phyloP scores from a whole-genome alignment of 257 asterid species.

The Penstemon newberryi region DNA sequence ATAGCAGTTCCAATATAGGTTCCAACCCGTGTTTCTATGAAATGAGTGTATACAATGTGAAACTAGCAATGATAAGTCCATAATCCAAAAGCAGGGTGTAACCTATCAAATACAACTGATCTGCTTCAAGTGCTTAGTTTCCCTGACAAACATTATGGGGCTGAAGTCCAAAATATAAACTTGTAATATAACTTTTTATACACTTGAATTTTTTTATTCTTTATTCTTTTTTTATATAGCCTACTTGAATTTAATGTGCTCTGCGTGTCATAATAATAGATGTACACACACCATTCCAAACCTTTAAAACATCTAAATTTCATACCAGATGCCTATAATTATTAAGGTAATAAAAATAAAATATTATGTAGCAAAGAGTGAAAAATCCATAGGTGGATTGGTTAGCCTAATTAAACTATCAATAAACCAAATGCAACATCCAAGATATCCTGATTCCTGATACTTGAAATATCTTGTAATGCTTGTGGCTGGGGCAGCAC shows the following conservation, averaged over 20 bases:
- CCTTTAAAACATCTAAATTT: constrained; percentile 1
- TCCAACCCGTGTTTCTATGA: neutral
- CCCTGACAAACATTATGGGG: constrained; percentile 7
- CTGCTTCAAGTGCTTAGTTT: constrained; percentile 7
- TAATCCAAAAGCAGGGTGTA: neutral
- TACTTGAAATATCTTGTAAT: neutral
- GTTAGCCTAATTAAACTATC: constrained; percentile 5
- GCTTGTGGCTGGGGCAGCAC: neutral
- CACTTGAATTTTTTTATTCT: neutral
- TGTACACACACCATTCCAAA: neutral
- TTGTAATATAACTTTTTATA: too few species aligned
- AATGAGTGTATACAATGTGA: constrained; percentile 3
- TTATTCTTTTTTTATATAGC: too few species aligned
- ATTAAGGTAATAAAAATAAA: neutral
- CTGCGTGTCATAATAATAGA: neutral
- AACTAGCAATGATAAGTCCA: constrained; percentile 9
- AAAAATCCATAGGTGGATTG: neutral
- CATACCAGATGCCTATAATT: constrained; percentile 13
- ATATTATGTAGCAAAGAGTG: neutral
- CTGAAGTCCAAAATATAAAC: too few species aligned
- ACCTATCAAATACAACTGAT: constrained; percentile 15
- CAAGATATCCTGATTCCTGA: neutral
- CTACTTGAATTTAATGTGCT: neutral
- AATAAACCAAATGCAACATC: constrained; percentile 3
- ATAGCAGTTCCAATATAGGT: constrained; percentile 10